phyloP scores from a whole-genome alignment of 2,329 filamentous ascomycete genomes.

The Talaromyces sp. region DNA sequence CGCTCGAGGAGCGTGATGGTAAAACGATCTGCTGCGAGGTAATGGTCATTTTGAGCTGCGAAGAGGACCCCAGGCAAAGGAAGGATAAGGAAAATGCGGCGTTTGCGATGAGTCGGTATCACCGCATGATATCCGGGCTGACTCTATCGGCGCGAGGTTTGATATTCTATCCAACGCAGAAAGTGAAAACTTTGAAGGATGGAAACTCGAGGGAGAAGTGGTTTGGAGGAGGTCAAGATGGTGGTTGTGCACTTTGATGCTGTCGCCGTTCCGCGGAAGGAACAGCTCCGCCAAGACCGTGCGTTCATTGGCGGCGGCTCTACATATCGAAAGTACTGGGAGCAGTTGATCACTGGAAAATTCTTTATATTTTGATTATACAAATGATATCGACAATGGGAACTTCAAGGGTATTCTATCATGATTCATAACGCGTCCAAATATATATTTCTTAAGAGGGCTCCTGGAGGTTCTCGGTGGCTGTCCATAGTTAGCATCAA shows the following conservation, averaged over 20 bases:
- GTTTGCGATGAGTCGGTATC: background rate
- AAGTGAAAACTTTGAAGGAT: background rate
- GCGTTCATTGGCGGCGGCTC: background rate
- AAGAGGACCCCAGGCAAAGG: background rate
- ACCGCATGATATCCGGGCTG: background rate
- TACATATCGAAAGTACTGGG: background rate
- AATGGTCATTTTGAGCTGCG: constrained; percentile 35
- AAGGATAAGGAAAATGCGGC: background rate
- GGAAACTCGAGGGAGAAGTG: background rate
- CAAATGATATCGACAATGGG: background rate
- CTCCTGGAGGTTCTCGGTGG: constrained; percentile 77
- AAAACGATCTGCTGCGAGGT: constrained; percentile 32
- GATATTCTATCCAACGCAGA: background rate
- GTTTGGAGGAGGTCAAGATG: background rate
- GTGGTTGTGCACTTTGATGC: background rate
- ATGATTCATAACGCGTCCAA: constrained; percentile 8
- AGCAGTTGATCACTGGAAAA: background rate
- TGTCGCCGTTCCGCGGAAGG: constrained; percentile 1
- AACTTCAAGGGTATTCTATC: constrained; percentile 3
- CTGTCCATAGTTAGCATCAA: constrained; percentile 38
- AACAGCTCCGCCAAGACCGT: constrained; percentile 9
- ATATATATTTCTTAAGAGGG: constrained; percentile 50
- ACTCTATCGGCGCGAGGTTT: background rate
- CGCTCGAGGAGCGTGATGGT: constrained; percentile 30
- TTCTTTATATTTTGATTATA: background rate